A percentile compares a stretch with the other conserved stretches of the same genome.
Conservation (phyloP, 805 yeast species). For the Ogataea populi-albae region DNA sequence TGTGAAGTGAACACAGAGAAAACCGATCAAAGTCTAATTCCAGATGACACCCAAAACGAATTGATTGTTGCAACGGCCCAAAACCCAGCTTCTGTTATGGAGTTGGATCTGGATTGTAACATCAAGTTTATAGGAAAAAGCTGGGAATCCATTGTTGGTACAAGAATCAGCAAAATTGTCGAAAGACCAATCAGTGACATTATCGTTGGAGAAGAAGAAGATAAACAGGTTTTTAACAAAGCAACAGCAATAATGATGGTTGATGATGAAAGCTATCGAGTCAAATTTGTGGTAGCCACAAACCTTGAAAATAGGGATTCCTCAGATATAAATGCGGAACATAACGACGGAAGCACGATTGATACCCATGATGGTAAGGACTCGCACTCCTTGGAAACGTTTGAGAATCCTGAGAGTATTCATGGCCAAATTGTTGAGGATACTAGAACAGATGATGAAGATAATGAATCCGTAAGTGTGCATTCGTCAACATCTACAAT, state of each 20-base stretch:
- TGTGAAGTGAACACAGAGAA: slow-evolving; percentile 14
- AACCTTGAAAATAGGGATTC: slow-evolving; percentile 14
- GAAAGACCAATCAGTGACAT: slow-evolving; percentile 57
- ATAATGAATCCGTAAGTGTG: slow-evolving; percentile 27
- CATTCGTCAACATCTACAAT: slow-evolving; percentile 32
- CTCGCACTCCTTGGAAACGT: not conserved
- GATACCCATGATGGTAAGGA: slow-evolving; percentile 4
- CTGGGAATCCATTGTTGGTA: slow-evolving; percentile 80
- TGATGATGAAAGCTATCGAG: slow-evolving; percentile 76
- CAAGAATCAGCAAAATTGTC: slow-evolving; percentile 51
- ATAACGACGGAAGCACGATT: slow-evolving; percentile 15
- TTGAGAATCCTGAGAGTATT: not conserved
- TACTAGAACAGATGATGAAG: slow-evolving; percentile 10
- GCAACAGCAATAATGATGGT: slow-evolving; percentile 68
- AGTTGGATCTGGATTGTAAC: slow-evolving; percentile 74
- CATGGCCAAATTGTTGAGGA: no score
- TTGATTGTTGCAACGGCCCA: slow-evolving; percentile 61
- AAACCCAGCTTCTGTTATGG: slow-evolving; percentile 77
- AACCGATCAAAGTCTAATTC: slow-evolving; percentile 12
- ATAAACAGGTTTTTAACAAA: slow-evolving; percentile 61
- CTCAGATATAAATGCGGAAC: slow-evolving; percentile 10
- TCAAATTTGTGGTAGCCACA: slow-evolving; percentile 57
- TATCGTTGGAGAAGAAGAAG: slow-evolving; percentile 64
- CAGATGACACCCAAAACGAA: slow-evolving; percentile 33
- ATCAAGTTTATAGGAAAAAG: slow-evolving; percentile 71